Evolutionary conservation across 176 grass and related monocot species (phyloP), one percentile per base, ranked within the genome.

Genomic region (Thalia dealbata): DNA sequence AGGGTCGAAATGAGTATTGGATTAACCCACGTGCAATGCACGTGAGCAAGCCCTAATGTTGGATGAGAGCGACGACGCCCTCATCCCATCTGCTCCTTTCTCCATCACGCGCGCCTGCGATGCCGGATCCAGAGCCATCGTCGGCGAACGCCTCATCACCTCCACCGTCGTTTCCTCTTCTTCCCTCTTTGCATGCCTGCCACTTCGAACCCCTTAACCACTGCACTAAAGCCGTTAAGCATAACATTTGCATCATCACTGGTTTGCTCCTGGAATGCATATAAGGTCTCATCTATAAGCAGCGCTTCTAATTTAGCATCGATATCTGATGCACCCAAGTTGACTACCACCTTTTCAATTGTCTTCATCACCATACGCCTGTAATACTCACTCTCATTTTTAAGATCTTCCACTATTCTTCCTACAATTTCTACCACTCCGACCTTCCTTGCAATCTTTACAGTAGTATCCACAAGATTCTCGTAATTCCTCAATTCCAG

Each of bases 221-320:
- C 90, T 74, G 95, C 95, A 74, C 95, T 90, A 82, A 97, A 97
- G 62, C 90, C 90, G 84, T 99, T 99, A 83, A 99, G 90, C 95
- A 99, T 99, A 62, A 99, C 95, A 93, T 99, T 99, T 0, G 95
- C 87, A 91, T 99, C 95, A 84, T 99, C 95, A 75, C 95, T 99
- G 61, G 95, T 99, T 59, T 99, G 95, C 81, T 99, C 90, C 85
- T 99, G 95, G 84, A 99, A 99, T 54, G 95, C 90, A 82, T 99
- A 99, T 58, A 99, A 15, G 69, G 93, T 93, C 69, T 90, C 95
- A 83, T 99, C 95, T 60, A 99, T 93, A 78, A 99, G 90, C 61
- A 99, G 80, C 75, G 93, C 95, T 81, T 99, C 95, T 28, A 93
- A 64, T 51, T 90, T 83, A 79, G 87, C 78, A 81, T 99, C 95